Percentiles rank a stretch among this genome's conserved stretches.
These are phyloP conservation scores for Aurinia saxatilis DNA, from an alignment of 345 rosid species.

Conservation along the genomic window DNA sequence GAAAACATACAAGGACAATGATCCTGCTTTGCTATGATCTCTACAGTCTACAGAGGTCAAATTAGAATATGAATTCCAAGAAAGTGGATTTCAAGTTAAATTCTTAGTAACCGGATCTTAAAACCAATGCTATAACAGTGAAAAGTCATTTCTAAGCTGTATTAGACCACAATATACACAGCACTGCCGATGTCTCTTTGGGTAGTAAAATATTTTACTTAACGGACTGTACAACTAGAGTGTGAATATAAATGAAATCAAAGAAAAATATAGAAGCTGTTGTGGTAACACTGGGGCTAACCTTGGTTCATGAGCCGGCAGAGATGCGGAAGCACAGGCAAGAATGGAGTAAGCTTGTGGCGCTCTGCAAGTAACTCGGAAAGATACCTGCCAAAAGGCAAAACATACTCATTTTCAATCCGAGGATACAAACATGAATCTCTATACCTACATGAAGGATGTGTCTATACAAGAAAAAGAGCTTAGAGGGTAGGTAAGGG, in stretches of 20 bases:
- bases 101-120: neutral
- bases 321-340: conserved; percentile 57
- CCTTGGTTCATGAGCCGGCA: conserved; percentile 71
- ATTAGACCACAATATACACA: neutral
- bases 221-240: neutral
- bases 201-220: neutral
- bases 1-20: neutral
- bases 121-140: neutral
- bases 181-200: neutral
- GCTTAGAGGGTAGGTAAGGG: too few relatives aligned
- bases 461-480: too few relatives aligned
- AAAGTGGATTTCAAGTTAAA: neutral
- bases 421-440: too few relatives aligned
- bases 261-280: too few relatives aligned
- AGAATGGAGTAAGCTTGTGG: conserved; percentile 60
- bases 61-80: neutral
- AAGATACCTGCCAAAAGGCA: conserved; percentile 71
- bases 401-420: too few relatives aligned
- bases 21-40: conserved; percentile 2
- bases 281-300: too few relatives aligned
- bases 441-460: too few relatives aligned
- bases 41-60: conserved; percentile 4
- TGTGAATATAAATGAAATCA: too few relatives aligned
- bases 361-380: conserved; percentile 72
- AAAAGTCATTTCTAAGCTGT: conserved; percentile 1